Evolutionary conservation across 2,329 filamentous ascomycete species (phyloP).

Genomic region (Parascedosporium putredinis): DNA sequence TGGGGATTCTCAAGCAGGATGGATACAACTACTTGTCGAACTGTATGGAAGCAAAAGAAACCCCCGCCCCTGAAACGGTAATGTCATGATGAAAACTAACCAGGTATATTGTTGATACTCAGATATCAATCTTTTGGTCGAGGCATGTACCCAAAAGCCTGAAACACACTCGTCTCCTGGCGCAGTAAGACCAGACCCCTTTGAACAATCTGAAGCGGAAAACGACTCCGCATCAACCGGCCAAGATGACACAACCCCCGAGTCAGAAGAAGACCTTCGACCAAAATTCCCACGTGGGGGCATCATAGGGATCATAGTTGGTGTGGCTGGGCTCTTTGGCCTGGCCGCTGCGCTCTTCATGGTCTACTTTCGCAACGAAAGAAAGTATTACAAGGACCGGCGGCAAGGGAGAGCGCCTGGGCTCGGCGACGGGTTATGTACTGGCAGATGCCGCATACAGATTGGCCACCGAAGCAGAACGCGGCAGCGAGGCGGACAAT

Average conservation of each 20-base stretch:
- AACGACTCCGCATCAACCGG: conserved; percentile 33
- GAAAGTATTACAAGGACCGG: not conserved
- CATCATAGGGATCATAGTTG: conserved; percentile 43
- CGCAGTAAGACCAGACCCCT: not conserved
- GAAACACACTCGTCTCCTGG: not conserved
- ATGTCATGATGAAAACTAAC: too few species aligned
- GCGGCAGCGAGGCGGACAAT: not conserved
- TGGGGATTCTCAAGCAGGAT: conserved; percentile 17
- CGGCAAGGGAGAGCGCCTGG: too few species aligned
- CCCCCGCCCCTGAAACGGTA: too few species aligned
- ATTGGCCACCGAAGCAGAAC: not conserved
- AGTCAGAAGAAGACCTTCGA: conserved; percentile 16
- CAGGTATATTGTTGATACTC: too few species aligned
- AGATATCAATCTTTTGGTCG: too few species aligned
- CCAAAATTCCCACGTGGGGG: conserved; percentile 32
- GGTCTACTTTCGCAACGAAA: conserved; percentile 28
- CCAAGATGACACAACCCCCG: conserved; percentile 28
- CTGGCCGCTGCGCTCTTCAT: conserved; percentile 33
- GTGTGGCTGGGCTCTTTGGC: conserved; percentile 28
- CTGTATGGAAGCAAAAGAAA: too few species aligned
- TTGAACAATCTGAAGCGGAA: not conserved
- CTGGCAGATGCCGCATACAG: not conserved
- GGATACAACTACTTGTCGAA: conserved; percentile 35
- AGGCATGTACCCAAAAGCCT: not conserved
- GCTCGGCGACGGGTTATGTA: too few species aligned